These are phyloP conservation scores for Tardiomyces depauwii DNA, from an alignment of 1,139 yeast genomes.

Conservation along the genomic window DNA sequence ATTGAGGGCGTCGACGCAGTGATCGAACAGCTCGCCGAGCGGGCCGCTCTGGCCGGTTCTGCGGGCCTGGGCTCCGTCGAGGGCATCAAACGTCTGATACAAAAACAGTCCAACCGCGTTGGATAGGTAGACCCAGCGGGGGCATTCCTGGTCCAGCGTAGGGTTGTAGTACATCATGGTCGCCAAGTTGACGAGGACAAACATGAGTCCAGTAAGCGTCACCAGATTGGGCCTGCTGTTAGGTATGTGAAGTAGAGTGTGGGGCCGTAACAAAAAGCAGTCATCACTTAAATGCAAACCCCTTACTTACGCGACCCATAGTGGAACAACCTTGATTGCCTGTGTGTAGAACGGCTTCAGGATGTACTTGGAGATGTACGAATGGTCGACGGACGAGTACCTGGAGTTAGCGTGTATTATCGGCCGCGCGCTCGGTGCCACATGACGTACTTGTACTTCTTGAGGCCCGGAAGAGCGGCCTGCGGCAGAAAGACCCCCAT, in stretches of 20 bases:
- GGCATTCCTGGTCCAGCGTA: constrained; percentile 38
- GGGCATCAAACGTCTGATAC: constrained; percentile 94
- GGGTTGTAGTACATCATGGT: constrained; percentile 72
- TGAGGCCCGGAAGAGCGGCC: constrained; percentile 48
- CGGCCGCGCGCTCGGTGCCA: not conserved
- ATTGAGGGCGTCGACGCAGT: constrained; percentile 81
- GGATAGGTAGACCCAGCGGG: constrained; percentile 73
- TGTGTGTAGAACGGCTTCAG: constrained; percentile 63
- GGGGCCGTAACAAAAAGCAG: no score
- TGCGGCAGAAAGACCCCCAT: constrained; percentile 72
- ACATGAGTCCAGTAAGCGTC: constrained; percentile 66
- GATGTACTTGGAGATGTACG: constrained; percentile 61
- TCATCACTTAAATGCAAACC: no score
- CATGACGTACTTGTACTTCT: constrained; percentile 61
- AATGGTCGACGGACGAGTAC: constrained; percentile 70
- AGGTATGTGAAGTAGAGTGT: no score
- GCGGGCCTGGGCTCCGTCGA: constrained; percentile 90
- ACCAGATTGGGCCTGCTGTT: constrained; percentile 52
- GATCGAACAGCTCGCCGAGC: constrained; percentile 88
- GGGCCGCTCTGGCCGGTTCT: constrained; percentile 94
- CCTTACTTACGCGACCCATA: constrained; percentile 28
- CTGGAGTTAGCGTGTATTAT: no score
- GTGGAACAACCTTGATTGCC: constrained; percentile 67
- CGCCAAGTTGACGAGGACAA: constrained; percentile 51
- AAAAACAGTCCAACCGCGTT: constrained; percentile 78